Percentiles rank a stretch among this genome's conserved stretches.
phyloP scores from a whole-genome alignment of 441 rosid genomes.

The Syzygium malaccense region DNA sequence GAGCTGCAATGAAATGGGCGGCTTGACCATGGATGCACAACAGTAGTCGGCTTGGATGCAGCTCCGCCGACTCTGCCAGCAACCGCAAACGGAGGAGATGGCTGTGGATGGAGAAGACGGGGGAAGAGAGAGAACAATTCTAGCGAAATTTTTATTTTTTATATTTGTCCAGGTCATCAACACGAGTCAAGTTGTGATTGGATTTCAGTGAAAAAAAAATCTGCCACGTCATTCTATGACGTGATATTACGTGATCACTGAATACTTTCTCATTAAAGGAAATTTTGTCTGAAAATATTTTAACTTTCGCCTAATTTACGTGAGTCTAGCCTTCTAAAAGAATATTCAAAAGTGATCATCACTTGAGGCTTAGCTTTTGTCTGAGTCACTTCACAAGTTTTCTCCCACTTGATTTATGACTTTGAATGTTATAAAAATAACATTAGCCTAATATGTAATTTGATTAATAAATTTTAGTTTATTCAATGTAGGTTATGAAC shows the following conservation, averaged over 20 bases:
- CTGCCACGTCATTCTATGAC: neutral
- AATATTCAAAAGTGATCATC: neutral
- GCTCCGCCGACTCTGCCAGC: too few species aligned
- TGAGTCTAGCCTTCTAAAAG: neutral
- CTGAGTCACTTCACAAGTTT: neutral
- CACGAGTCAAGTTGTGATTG: neutral
- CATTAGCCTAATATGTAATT: too few species aligned
- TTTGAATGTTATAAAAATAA: neutral
- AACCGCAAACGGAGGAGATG: neutral
- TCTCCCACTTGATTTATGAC: fast-evolving
- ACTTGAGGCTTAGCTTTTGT: neutral
- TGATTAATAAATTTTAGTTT: too few species aligned
- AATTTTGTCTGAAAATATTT: neutral
- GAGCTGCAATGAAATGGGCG: neutral
- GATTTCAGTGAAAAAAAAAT: neutral
- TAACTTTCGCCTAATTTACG: neutral
- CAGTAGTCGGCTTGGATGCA: neutral
- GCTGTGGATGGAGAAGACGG: neutral
- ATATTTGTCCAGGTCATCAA: too few species aligned
- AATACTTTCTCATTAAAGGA: too few species aligned
- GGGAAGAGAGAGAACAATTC: neutral
- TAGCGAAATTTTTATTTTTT: neutral
- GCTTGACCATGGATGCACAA: neutral
- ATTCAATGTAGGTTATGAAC: too few species aligned
- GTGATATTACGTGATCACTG: too few species aligned